Conservation (phyloP, 345 rosid species). For the Gossypium mustelinum region DNA sequence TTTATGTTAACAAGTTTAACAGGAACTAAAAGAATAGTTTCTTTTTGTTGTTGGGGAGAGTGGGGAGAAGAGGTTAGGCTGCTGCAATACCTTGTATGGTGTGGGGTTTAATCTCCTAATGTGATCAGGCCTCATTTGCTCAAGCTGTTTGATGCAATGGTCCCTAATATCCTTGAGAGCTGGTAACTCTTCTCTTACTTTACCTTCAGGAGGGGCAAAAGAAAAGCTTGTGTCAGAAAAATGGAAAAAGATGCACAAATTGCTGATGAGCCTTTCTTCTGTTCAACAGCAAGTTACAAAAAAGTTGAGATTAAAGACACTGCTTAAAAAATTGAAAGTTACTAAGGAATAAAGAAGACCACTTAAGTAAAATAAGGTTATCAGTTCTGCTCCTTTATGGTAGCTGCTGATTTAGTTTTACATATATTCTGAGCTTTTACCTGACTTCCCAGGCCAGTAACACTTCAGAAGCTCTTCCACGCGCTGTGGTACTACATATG, state of each 20-base stretch:
- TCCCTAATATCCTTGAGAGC: slow-evolving; percentile 59
- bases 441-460: slow-evolving; percentile 86
- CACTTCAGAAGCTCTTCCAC: slow-evolving; percentile 90
- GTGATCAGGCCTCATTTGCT: slow-evolving; percentile 87
- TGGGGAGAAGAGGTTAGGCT: background rate
- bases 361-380: background rate
- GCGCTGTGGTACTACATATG: slow-evolving; percentile 85
- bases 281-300: background rate
- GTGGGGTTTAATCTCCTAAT: slow-evolving; percentile 94
- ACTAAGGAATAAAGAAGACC: background rate
- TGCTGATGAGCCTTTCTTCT: background rate
- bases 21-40: background rate
- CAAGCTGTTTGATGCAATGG: slow-evolving; percentile 81
- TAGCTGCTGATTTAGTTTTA: background rate
- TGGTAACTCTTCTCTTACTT: slow-evolving; percentile 65
- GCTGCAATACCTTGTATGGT: slow-evolving; percentile 72
- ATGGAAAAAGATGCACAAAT: background rate
- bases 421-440: slow-evolving; percentile 30
- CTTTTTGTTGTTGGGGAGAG: too few relatives aligned
- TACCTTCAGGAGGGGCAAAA: slow-evolving; percentile 32
- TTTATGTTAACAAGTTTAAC: background rate
- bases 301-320: background rate
- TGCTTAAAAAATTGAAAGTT: too few relatives aligned
- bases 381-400: background rate
- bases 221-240: background rate